Evolutionary conservation across 2,329 filamentous ascomycete genomes (phyloP).

Genomic region (Pyrenophora tritici-repentis): DNA sequence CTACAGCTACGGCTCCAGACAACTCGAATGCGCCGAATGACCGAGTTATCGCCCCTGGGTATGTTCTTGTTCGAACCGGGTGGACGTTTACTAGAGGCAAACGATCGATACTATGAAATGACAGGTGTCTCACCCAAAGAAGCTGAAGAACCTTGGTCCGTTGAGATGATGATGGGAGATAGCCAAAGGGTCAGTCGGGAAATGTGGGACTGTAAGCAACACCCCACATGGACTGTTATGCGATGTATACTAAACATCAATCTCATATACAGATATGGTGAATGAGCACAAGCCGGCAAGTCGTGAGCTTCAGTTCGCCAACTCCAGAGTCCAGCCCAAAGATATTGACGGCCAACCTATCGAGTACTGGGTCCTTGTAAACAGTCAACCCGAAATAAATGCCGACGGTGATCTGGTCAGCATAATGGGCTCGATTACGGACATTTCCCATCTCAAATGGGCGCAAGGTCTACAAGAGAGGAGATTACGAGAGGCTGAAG

Average conservation of each 20-base stretch:
- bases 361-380: slow-evolving; percentile 52
- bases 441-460: slow-evolving; percentile 45
- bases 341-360: slow-evolving; percentile 48
- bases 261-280: slow-evolving; percentile 27
- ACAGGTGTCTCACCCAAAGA: slow-evolving; percentile 50
- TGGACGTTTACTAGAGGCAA: slow-evolving; percentile 50
- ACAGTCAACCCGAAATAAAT: slow-evolving; percentile 35
- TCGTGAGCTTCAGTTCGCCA: slow-evolving; percentile 52
- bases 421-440: slow-evolving; percentile 39
- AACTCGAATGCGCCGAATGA: slow-evolving; percentile 43
- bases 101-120: slow-evolving; percentile 56
- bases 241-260: neutral
- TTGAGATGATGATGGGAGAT: slow-evolving; percentile 48
- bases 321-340: slow-evolving; percentile 35
- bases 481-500: slow-evolving; percentile 36
- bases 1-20: slow-evolving; percentile 38
- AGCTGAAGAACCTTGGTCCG: slow-evolving; percentile 51
- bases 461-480: slow-evolving; percentile 41
- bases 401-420: slow-evolving; percentile 32
- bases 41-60: slow-evolving; percentile 40
- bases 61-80: slow-evolving; percentile 46
- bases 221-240: neutral
- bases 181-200: slow-evolving; percentile 40
- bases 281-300: slow-evolving; percentile 46
- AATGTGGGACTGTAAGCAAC: slow-evolving; percentile 44